Percentiles rank a stretch among this genome's conserved stretches.
Conservation (phyloP, 768 basidiomycete genomes). For the Lyophyllum atratum region DNA sequence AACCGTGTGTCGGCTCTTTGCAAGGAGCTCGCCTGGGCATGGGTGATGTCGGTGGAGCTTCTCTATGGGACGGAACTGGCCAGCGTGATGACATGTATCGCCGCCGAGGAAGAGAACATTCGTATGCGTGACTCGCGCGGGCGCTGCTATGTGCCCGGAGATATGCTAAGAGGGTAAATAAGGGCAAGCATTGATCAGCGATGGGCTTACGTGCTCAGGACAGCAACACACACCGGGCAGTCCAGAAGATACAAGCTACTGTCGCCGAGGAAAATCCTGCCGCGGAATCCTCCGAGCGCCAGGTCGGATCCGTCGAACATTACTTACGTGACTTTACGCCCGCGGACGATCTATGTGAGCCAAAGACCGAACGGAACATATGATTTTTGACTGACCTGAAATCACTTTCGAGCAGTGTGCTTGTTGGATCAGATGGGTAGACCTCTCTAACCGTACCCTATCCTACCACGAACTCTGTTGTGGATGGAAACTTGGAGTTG, state of each 20-base stretch:
- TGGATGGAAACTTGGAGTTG: background rate
- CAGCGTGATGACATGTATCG: background rate
- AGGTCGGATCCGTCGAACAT: background rate
- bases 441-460: background rate
- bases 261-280: background rate
- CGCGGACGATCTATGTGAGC: background rate
- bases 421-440: background rate
- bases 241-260: background rate
- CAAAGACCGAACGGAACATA: background rate
- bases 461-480: background rate
- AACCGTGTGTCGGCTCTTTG: background rate
- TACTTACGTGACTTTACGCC: background rate
- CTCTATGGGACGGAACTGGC: background rate
- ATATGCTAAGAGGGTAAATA: too few relatives aligned
- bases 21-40: background rate
- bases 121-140: too few relatives aligned
- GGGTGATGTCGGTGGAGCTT: background rate
- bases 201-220: too few relatives aligned
- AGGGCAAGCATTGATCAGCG: too few relatives aligned
- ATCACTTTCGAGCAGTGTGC: background rate
- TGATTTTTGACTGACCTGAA: background rate
- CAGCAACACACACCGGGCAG: background rate
- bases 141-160: too few relatives aligned
- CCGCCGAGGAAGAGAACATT: background rate
- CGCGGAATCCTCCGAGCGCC: background rate